A percentile compares a stretch with the other conserved stretches of the same genome.
Evolutionary conservation across 805 yeast species (phyloP).

Genomic region (Monosporozyma siamensis): DNA sequence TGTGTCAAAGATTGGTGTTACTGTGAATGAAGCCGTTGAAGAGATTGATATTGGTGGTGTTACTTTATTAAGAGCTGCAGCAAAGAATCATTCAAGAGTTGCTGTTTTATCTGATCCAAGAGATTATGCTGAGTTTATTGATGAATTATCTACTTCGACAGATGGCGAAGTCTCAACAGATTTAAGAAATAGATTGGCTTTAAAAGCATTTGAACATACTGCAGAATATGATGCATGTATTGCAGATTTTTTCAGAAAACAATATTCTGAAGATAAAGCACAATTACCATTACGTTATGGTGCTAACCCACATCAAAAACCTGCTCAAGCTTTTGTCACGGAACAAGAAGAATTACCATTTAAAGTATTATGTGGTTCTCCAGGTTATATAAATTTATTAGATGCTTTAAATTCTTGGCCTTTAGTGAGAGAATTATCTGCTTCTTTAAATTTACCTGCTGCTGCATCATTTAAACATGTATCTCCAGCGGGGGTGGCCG

Average conservation of each 20-base stretch:
- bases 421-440: conserved; percentile 90
- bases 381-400: conserved; percentile 92
- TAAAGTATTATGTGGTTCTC: conserved; percentile 88
- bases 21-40: conserved; percentile 95
- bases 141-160: conserved; percentile 49
- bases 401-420: conserved; percentile 99
- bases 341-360: conserved; percentile 85
- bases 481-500: conserved; percentile 98
- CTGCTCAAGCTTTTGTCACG: conserved; percentile 91
- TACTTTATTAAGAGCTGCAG: conserved; percentile 94
- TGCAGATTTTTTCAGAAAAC: conserved; percentile 94
- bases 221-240: conserved; percentile 96
- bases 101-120: conserved; percentile 90
- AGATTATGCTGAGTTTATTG: conserved; percentile 81
- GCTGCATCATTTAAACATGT: conserved; percentile 99
- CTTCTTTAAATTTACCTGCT: conserved; percentile 90
- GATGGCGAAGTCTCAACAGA: conserved; percentile 62
- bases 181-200: conserved; percentile 74
- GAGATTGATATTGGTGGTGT: conserved; percentile 98
- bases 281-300: conserved; percentile 96
- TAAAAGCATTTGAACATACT: conserved; percentile 96
- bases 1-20: conserved; percentile 88
- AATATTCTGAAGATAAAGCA: conserved; percentile 79
- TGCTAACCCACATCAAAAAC: conserved; percentile 98
- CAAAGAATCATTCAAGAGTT: conserved; percentile 95